These are phyloP conservation scores for Erigeron canadensis DNA, from an alignment of 129 eudicot species.

Conservation along the genomic window DNA sequence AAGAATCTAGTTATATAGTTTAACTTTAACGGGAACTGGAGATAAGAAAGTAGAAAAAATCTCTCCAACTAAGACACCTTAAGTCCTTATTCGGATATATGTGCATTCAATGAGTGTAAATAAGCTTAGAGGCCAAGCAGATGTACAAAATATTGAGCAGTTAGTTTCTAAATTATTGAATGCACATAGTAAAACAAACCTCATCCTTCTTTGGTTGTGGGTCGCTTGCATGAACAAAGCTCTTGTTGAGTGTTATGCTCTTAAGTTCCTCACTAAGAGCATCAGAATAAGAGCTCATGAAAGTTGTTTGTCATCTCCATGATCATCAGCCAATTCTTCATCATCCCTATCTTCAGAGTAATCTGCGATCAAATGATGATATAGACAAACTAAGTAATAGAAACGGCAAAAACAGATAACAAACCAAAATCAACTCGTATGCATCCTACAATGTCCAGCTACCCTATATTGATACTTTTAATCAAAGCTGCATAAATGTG, in stretches of 20 bases:
- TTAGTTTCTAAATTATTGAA: not conserved
- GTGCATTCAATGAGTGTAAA: not conserved
- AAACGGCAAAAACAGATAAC: not conserved
- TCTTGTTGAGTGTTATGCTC: slow-evolving; percentile 62
- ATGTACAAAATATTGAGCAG: not conserved
- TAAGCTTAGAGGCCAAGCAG: not conserved
- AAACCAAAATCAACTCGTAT: not conserved
- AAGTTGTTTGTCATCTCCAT: slow-evolving; percentile 48
- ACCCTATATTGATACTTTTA: not conserved
- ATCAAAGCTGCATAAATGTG: not conserved
- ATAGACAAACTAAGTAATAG: not conserved
- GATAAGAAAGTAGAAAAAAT: no score
- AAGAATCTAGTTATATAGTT: no score
- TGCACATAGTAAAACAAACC: slow-evolving; percentile 38
- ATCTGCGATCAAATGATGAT: slow-evolving; percentile 45
- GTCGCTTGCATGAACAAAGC: slow-evolving; percentile 75
- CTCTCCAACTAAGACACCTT: no score
- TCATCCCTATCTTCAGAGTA: slow-evolving; percentile 58
- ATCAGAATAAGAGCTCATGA: slow-evolving; percentile 75
- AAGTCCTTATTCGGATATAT: not conserved
- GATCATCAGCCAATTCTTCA: slow-evolving; percentile 36
- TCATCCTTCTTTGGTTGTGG: slow-evolving; percentile 48
- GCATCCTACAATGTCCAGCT: no score
- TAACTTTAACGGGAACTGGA: no score
- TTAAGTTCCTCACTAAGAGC: slow-evolving; percentile 67